Evolutionary conservation across 1,284 basidiomycete genomes (phyloP).

Genomic region (Tetrapyrgos nigripes): DNA sequence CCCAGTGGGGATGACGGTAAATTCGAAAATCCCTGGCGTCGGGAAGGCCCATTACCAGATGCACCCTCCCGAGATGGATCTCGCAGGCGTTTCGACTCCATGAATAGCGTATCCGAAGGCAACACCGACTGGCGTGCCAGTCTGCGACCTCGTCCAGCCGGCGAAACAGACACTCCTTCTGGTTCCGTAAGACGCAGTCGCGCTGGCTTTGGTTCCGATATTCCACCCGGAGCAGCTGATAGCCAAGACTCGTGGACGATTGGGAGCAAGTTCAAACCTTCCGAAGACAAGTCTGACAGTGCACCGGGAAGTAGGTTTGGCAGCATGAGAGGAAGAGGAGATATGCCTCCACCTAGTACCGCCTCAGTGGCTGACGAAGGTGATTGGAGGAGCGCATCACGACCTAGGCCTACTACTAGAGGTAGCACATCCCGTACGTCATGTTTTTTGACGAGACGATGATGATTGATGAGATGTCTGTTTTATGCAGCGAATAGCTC

Average conservation of each 20-base stretch:
- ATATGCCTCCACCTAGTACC: conserved; percentile 58
- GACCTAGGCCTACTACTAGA: conserved; percentile 46
- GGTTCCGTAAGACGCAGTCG: conserved; percentile 53
- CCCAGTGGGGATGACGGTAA: conserved; percentile 72
- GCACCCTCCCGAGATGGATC: conserved; percentile 60
- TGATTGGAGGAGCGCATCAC: conserved; percentile 64
- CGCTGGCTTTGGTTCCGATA: conserved; percentile 62
- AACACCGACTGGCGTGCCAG: conserved; percentile 77
- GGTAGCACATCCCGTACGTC: conserved; percentile 68
- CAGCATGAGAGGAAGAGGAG: conserved; percentile 52
- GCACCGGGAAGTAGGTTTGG: conserved; percentile 56
- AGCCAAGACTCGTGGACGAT: conserved; percentile 78
- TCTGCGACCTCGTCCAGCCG: conserved; percentile 49
- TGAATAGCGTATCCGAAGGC: conserved; percentile 59
- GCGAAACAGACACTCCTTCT: conserved; percentile 54
- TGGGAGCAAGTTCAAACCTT: conserved; percentile 74
- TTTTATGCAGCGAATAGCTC: conserved; percentile 64
- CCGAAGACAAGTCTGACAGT: conserved; percentile 45
- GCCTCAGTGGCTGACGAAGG: conserved; percentile 50
- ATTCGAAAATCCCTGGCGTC: conserved; percentile 84
- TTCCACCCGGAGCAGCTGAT: conserved; percentile 66
- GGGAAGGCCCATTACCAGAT: conserved; percentile 87
- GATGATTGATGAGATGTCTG: conserved; percentile 12
- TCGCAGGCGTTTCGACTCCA: conserved; percentile 65
- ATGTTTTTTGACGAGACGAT: too few relatives aligned